Base-by-base conservation (phyloP, 139 green algal genomes). In the Diplosphaera chodatii region DNA sequence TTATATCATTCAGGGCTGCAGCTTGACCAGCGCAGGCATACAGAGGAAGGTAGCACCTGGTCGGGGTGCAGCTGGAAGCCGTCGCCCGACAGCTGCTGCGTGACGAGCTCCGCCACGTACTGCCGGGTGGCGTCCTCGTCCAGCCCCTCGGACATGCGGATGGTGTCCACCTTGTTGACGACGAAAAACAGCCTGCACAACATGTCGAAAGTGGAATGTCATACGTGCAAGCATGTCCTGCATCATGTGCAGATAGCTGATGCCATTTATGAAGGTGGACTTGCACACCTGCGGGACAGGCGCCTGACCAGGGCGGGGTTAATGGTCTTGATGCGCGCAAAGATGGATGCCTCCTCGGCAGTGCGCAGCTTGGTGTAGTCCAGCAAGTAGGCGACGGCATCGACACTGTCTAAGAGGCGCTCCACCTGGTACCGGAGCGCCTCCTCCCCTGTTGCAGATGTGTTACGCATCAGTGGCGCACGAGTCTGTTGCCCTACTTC, bases 341-440 rank as follows among this genome's bases (percentile, higher is more conserved):
- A 63, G n/a, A 64, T 71, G 30, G 34, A 55, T n/a, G n/a, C 25
- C 37, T 71, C 40, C 67, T 63, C 40, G 25, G 78, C 66, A 1
- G 85, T 92, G 74, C 92, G 92, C 15, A 93, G 85, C 79, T 93
- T 93, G 67, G 82, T 90, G 81, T 89, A 93, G 80, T 93, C 88
- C 29, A 93, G 77, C 66, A 93, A 64, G 78, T 92, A 92, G 21
- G 92, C 64, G 32, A 83, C 77, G 0, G 77, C 83, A 71, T 92
- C 88, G 30, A 92, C 85, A 4, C 72, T 33, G 55, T 85, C 82
- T 71, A 92, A 74, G 78, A 93, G 80, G 25, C 88, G 81, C 77
- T 92, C 88, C 40, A 93, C 86, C 80, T 91, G 83, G 74, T 74
- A 80, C 31, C 76, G 80, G 32, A 93, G 85, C 64, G 72, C 73